Percentiles rank a stretch among this genome's conserved stretches.
phyloP scores from a whole-genome alignment of 371 early-diverging fungal species.

The Mucor velutinosus region DNA sequence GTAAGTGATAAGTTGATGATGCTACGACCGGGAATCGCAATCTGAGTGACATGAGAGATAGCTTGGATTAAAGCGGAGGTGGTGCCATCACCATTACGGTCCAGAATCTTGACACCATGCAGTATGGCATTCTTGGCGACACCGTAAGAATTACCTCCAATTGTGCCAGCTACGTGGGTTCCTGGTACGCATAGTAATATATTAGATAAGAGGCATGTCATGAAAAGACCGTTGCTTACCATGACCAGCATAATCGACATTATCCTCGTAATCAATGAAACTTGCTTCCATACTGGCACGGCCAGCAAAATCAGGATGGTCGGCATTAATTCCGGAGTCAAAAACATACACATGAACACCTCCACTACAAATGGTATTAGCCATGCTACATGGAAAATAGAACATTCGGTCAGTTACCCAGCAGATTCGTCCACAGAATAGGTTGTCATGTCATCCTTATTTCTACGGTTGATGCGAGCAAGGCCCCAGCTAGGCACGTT shows the following conservation, averaged over 20 bases:
- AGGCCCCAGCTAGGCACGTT: conserved; percentile 64
- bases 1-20: conserved; percentile 65
- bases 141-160: conserved; percentile 63
- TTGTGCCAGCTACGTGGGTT: conserved; percentile 73
- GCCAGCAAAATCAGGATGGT: conserved; percentile 81
- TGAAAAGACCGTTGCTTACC: conserved; percentile 23
- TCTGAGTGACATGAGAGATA: conserved; percentile 29
- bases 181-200: conserved; percentile 33
- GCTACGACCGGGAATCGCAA: conserved; percentile 31
- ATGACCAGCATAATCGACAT: conserved; percentile 55
- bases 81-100: conserved; percentile 52
- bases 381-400: background rate
- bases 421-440: conserved; percentile 48
- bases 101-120: conserved; percentile 70
- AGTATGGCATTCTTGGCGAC: conserved; percentile 66
- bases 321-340: conserved; percentile 75
- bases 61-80: conserved; percentile 36
- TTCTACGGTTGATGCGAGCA: conserved; percentile 56
- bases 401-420: conserved; percentile 34
- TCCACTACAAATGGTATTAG: conserved; percentile 30
- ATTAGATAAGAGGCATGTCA: background rate
- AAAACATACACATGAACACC: conserved; percentile 73
- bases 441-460: conserved; percentile 22
- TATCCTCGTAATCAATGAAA: conserved; percentile 50
- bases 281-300: conserved; percentile 76